These are phyloP conservation scores for Scheffersomyces ergatensis DNA, from an alignment of 805 yeast species.

Conservation along the genomic window DNA sequence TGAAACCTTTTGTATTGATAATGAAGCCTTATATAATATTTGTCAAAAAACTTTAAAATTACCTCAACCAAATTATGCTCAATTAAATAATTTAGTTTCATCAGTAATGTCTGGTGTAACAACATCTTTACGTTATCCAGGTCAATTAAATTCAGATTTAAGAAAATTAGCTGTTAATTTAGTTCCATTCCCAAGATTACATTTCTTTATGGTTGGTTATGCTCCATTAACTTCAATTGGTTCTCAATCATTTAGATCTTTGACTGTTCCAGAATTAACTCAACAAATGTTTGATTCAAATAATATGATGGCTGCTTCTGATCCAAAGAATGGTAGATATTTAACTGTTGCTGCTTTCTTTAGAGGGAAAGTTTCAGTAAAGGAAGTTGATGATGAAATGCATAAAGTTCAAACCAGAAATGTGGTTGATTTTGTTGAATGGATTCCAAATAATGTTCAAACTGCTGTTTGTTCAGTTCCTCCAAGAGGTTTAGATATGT, in stretches of 20 bases:
- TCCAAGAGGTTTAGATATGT: slow-evolving; percentile 79
- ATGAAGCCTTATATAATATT: slow-evolving; percentile 88
- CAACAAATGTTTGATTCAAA: slow-evolving; percentile 91
- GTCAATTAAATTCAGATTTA: slow-evolving; percentile 89
- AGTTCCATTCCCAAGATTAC: slow-evolving; percentile 94
- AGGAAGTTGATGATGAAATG: slow-evolving; percentile 95
- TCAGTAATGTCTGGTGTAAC: slow-evolving; percentile 96
- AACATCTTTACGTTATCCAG: slow-evolving; percentile 90
- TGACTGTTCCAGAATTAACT: slow-evolving; percentile 87
- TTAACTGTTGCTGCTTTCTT: slow-evolving; percentile 91
- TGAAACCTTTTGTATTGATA: slow-evolving; percentile 93
- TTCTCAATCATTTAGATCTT: slow-evolving; percentile 77
- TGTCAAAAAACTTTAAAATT: slow-evolving; percentile 84
- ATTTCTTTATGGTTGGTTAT: slow-evolving; percentile 93
- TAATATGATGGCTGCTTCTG: slow-evolving; percentile 95
- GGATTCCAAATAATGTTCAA: slow-evolving; percentile 96
- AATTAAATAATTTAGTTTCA: slow-evolving; percentile 79
- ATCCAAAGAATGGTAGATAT: slow-evolving; percentile 88
- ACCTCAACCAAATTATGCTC: slow-evolving; percentile 73
- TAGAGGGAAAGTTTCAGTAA: slow-evolving; percentile 88
- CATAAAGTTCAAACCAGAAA: slow-evolving; percentile 77
- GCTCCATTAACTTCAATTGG: slow-evolving; percentile 86
- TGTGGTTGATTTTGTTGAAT: slow-evolving; percentile 82
- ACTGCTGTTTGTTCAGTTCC: slow-evolving; percentile 91
- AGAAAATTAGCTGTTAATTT: slow-evolving; percentile 91